Percentiles rank a stretch among this genome's conserved stretches.
Conservation (phyloP, 495 filamentous ascomycete species). For the Podospora comata region DNA sequence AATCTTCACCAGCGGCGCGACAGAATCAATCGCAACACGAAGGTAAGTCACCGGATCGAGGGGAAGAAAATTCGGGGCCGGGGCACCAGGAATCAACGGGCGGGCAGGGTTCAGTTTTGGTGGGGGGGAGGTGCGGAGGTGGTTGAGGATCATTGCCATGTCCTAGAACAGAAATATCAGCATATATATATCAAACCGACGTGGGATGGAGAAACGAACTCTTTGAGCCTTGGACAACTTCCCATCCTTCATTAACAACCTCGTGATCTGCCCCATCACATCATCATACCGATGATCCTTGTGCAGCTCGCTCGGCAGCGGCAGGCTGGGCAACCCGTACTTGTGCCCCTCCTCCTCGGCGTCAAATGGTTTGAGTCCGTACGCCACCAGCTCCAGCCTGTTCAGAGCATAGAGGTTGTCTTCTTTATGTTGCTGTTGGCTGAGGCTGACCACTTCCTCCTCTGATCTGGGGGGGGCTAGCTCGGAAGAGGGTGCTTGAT, state of each 20-base stretch:
- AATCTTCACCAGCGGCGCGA: slow-evolving; percentile 85
- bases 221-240: slow-evolving; percentile 78
- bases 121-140: slow-evolving; percentile 78
- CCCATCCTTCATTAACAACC: slow-evolving; percentile 84
- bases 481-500: slow-evolving; percentile 12
- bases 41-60: slow-evolving; percentile 76
- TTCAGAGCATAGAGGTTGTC: slow-evolving; percentile 38
- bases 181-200: neutral
- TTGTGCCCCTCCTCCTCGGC: slow-evolving; percentile 57
- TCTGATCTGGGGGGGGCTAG: neutral
- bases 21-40: slow-evolving; percentile 86
- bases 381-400: slow-evolving; percentile 35
- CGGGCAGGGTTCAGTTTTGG: slow-evolving; percentile 64
- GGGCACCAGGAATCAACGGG: slow-evolving; percentile 69
- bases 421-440: slow-evolving; percentile 7
- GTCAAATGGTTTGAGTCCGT: slow-evolving; percentile 33
- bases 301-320: slow-evolving; percentile 58
- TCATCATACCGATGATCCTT: slow-evolving; percentile 77
- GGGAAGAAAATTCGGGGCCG: slow-evolving; percentile 69
- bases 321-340: slow-evolving; percentile 66
- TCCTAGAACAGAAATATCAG: slow-evolving; percentile 49
- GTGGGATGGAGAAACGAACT: slow-evolving; percentile 41
- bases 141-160: slow-evolving; percentile 78
- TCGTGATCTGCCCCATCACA: slow-evolving; percentile 79
- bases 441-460: neutral